Evolutionary conservation across 1,284 basidiomycete genomes (phyloP).

Genomic region (Pisolithus thermaeus): DNA sequence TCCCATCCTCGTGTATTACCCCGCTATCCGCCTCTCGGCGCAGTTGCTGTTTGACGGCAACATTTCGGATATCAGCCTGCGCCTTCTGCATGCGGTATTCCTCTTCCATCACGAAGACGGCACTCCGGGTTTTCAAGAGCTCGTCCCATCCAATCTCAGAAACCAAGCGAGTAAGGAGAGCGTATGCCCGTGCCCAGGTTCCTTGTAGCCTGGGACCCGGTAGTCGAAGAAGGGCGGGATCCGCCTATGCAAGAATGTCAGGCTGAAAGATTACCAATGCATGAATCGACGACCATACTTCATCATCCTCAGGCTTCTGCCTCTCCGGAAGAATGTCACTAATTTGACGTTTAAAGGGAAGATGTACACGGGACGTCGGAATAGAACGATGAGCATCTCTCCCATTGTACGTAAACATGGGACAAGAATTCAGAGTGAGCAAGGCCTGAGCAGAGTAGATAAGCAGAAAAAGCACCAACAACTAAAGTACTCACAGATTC

Average conservation of each 20-base stretch:
- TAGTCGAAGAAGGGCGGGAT: slow-evolving; percentile 87
- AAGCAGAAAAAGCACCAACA: background rate
- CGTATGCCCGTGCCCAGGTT: slow-evolving; percentile 94
- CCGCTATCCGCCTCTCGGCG: slow-evolving; percentile 14
- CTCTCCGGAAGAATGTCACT: slow-evolving; percentile 74
- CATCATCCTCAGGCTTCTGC: slow-evolving; percentile 77
- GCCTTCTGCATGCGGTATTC: slow-evolving; percentile 91
- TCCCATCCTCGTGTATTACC: slow-evolving; percentile 56
- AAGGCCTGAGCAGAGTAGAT: slow-evolving; percentile 52
- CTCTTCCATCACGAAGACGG: slow-evolving; percentile 99
- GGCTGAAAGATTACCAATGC: background rate
- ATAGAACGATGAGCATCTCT: slow-evolving; percentile 90
- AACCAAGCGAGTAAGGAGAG: slow-evolving; percentile 84
- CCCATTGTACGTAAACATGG: slow-evolving; percentile 99
- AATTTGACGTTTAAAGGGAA: slow-evolving; percentile 84
- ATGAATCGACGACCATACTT: slow-evolving; percentile 40
- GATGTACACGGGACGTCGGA: slow-evolving; percentile 75
- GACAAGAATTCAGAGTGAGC: slow-evolving; percentile 95
- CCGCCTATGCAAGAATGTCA: slow-evolving; percentile 50
- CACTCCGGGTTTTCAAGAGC: slow-evolving; percentile 87
- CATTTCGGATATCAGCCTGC: slow-evolving; percentile 48
- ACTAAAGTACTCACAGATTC: slow-evolving; percentile 51
- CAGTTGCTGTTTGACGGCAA: slow-evolving; percentile 4
- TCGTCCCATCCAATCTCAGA: slow-evolving; percentile 98
- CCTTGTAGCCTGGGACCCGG: slow-evolving; percentile 93